Evolutionary conservation across 108 stramenopile species (phyloP), one percentile per base, ranked within the genome.

Genomic region (Nitzschia putrida): DNA sequence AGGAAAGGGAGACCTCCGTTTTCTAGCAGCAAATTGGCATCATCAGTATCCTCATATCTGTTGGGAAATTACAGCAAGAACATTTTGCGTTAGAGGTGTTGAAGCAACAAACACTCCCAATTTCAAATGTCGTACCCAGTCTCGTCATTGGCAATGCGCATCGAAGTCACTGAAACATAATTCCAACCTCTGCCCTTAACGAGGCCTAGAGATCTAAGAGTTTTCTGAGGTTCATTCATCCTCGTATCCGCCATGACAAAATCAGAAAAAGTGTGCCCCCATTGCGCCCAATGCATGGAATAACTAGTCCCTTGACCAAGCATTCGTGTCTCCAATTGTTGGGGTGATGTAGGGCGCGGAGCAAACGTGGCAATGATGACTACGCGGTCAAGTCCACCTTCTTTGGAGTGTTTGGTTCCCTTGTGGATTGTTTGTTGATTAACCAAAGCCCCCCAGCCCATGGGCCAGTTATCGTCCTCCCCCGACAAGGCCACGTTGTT

Each of bases 221-320:
- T 59, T 22, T 61, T 68, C 65, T 79, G 80, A 7, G 83, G 79
- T 55, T 77, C 55, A 21, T 38, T 69, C 86, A 84, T 84, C 47
- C 61, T 45, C 53, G 42, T 66, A 13, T 72, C 64, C 7, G 81
- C 61, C 53, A 82, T 42, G 11, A 55, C 72, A 67, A 82, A 80
- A 69, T 87, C 86, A 22, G 51, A 52, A 59, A 87, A 66, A 0
- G 79, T 84, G 57, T 81, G 77, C n/a, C 86, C 86, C 86, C 86
- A 87, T 34, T 81, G 77, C 42, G 73, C 51, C 86, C 86, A 87
- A 12, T 70, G 61, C 12, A 83, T 21, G 4, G 74, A 76, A 54
- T 87, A 87, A 16, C 74, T 71, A 21, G 73, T 80, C 25, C 82
- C 86, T 23, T 72, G 73, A 34, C 64, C 64, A 44, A 64, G 21